A percentile compares a stretch with the other conserved stretches of the same genome.
phyloP scores from a whole-genome alignment of 192 early-diverging fungal species.

The Backusella liffmaniae region DNA sequence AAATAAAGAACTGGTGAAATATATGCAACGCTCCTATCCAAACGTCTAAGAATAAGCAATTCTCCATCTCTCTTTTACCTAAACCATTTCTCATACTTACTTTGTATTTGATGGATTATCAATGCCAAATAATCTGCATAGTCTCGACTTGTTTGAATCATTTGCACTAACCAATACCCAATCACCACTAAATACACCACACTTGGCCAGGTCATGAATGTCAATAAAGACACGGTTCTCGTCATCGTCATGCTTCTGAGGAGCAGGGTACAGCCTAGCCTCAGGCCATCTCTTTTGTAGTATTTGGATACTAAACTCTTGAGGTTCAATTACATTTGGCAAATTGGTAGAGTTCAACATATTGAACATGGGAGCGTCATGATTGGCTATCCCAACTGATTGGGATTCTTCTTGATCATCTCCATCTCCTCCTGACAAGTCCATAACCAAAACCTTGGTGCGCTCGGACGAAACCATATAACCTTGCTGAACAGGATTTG shows the following conservation, averaged over 20 bases:
- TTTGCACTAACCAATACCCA: constrained; percentile 49
- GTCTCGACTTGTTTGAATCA: constrained; percentile 33
- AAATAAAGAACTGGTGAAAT: constrained; percentile 55
- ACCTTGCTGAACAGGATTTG: constrained; percentile 68
- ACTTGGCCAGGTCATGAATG: constrained; percentile 44
- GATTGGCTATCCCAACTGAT: background rate
- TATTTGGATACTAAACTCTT: constrained; percentile 33
- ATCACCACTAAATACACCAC: constrained; percentile 60
- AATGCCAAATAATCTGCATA: constrained; percentile 42
- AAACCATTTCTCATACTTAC: background rate
- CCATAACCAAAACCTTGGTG: constrained; percentile 55
- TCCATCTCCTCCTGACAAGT: constrained; percentile 11
- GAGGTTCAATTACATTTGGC: constrained; percentile 18
- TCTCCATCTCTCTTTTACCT: background rate
- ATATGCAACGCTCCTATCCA: constrained; percentile 32
- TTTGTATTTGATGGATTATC: constrained; percentile 12
- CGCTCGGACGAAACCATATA: constrained; percentile 40
- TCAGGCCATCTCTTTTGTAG: constrained; percentile 38
- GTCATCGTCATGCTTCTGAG: constrained; percentile 46
- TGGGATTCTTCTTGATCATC: background rate
- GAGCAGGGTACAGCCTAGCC: constrained; percentile 45
- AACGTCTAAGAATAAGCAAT: background rate
- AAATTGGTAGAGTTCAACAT: background rate
- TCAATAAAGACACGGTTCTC: constrained; percentile 52
- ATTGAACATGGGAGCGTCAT: background rate